Evolutionary conservation across 352 stramenopile species (phyloP), one percentile per base, ranked within the genome.

Genomic region (Blastocystis hominis): DNA sequence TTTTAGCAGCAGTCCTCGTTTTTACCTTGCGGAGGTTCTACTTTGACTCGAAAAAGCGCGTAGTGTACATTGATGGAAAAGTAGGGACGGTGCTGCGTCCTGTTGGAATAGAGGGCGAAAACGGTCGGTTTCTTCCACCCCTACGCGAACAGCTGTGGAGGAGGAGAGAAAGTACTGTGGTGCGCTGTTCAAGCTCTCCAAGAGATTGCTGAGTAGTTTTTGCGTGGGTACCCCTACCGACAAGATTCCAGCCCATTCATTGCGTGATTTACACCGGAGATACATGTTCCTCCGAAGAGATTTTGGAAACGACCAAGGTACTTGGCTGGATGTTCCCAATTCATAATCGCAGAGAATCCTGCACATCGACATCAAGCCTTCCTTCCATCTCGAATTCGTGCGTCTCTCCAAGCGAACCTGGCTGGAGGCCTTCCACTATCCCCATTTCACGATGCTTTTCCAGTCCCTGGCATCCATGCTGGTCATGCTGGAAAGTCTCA

Each of bases 151-250:
- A 92, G 92, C 47, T 96, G 96, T 46, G 97, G 97, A 34, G 97
- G 96, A 54, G 97, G 97, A 47, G 97, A 99, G 90, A 94, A 97
- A 69, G 97, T 99, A 24, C 92, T 99, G 40, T 99, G 97, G 94
- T 96, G 95, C 86, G 94, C 93, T 13, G 91, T 99, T 59, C 88
- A 95, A 81, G 92, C 93, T 72, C 91, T 99, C 34, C 75, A 91
- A n/a, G 88, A 89, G n/a, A 88, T 70, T 34, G 77, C 77, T 10
- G 66, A 87, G 77, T 87, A 59, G 24, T 2, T 6, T 15, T 54
- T 9, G 72, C 20, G 4, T 59, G 42, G 2, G 44, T 15, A 3
- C 40, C 38, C 3, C 50, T 54, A 50, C 89, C 91, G 24, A 84
- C 88, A 66, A 88, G 89, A 86, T 93, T 93, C 64, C 59, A 88